Base-by-base conservation (phyloP, 331 rosid species). In the Quercus tomentella region DNA sequence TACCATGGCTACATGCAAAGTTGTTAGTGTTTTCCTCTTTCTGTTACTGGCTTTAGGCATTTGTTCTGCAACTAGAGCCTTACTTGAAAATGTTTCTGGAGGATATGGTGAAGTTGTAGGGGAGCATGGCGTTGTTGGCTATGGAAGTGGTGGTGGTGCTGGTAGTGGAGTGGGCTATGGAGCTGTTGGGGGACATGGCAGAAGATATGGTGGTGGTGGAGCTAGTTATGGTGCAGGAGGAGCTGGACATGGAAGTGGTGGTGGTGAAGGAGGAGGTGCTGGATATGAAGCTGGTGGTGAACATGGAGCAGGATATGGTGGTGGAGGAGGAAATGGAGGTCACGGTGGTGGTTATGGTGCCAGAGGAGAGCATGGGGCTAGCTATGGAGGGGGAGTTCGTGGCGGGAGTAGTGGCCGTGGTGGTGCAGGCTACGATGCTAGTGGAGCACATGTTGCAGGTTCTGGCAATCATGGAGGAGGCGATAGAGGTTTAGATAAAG, bases 171-270 rank as follows among this genome's bases (percentile, higher is more conserved):
- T 54, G 22, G 84, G 88, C 2, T 82, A 77, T 15, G 87, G 83
- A 3, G 82, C 25, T 17, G 87, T 78, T 22, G 82, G 88, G 23
- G 87, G 76, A 56, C 70, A 73, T 15, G 87, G 88, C 8, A 74
- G 45, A 20, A 82, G 85, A 35, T 66, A 65, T 28, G 92, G 91
- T 63, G 84, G 84, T 41, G 94, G 91, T 9, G 89, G 88, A 2
- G 90, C 84, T 4, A 62, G 67, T 72, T 81, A 86, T 43, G 90
- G 87, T 54, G 62, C 18, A 60, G 56, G 55, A 2, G 25, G 35
- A 2, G 33, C 62, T 72, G 76, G 76, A 45, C 7, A 45, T 22
- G 57, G 74, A 22, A 9, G 25, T 21, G 74, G 74, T 6, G 17
- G 74, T 20, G 55, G 74, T 70, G 56, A 45, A 21, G 74, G 74